Conservation (phyloP, 176 grass and related monocot species). For the Raddia distichophylla region DNA sequence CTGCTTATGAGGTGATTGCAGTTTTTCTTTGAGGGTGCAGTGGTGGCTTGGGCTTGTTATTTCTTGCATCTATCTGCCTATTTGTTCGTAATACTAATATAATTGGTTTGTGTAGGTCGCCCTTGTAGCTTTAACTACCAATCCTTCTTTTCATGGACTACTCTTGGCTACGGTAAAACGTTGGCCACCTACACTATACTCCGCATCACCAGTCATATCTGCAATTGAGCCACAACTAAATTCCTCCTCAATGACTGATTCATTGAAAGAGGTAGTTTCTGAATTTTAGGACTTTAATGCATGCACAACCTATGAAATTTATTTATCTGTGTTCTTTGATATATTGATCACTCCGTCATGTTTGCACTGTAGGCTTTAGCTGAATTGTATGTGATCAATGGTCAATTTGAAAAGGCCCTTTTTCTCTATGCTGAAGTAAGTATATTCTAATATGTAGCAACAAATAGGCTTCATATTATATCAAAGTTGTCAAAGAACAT, state of each 20-base stretch:
- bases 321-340: conserved; percentile 35
- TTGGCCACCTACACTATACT: conserved; percentile 83
- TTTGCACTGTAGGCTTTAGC: conserved; percentile 75
- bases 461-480: conserved; percentile 6
- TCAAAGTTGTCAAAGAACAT: neutral
- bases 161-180: conserved; percentile 80
- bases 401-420: conserved; percentile 83
- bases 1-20: conserved; percentile 81
- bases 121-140: conserved; percentile 87
- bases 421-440: conserved; percentile 95
- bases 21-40: neutral
- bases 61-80: conserved; percentile 21
- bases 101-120: conserved; percentile 73
- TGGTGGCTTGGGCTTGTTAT: neutral
- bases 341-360: conserved; percentile 34
- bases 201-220: conserved; percentile 77
- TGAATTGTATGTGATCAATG: conserved; percentile 79
- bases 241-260: conserved; percentile 76
- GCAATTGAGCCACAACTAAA: conserved; percentile 88
- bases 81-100: conserved; percentile 46
- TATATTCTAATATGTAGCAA: conserved; percentile 33
- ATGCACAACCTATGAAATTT: conserved; percentile 4
- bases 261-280: conserved; percentile 73
- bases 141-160: conserved; percentile 85
- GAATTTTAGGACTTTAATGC: conserved; percentile 30